Evolutionary conservation across 345 rosid genomes (phyloP).

Genomic region (Crucihimalaya himalaica): DNA sequence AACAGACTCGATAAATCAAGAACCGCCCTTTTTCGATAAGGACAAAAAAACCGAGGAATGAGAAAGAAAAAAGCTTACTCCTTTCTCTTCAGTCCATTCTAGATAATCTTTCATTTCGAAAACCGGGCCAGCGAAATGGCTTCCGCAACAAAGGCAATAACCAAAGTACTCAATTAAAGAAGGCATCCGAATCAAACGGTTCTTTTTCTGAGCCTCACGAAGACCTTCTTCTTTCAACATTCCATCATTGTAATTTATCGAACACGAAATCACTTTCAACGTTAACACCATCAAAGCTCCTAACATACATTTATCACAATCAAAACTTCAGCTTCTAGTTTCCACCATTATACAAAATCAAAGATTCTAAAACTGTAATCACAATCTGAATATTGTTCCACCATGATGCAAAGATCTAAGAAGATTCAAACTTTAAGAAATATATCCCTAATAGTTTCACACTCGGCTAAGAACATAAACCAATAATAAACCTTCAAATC

Average conservation of each 20-base stretch:
- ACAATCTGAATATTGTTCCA: not conserved
- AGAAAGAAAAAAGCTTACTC: slow-evolving; percentile 53
- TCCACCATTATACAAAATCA: slow-evolving; percentile 14
- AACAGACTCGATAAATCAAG: slow-evolving; percentile 20
- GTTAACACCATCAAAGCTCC: slow-evolving; percentile 98
- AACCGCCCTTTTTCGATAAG: not conserved
- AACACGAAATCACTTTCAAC: slow-evolving; percentile 89
- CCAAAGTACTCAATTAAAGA: slow-evolving; percentile 84
- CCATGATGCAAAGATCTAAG: not conserved
- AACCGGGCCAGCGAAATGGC: slow-evolving; percentile 97
- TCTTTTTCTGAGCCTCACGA: slow-evolving; percentile 82
- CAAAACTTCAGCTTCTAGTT: not conserved
- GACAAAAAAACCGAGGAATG: slow-evolving; percentile 2
- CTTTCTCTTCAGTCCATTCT: slow-evolving; percentile 85
- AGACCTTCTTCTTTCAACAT: slow-evolving; percentile 74
- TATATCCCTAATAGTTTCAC: not conserved
- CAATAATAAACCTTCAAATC: not conserved
- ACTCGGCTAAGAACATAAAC: not conserved
- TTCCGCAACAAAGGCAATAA: slow-evolving; percentile 91
- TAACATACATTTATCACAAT: slow-evolving; percentile 15
- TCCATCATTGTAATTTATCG: slow-evolving; percentile 87
- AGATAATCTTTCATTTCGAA: slow-evolving; percentile 95
- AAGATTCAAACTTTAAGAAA: not conserved
- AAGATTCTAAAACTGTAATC: not conserved
- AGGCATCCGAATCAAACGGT: slow-evolving; percentile 66